Evolutionary conservation across 2,329 filamentous ascomycete species (phyloP), one percentile per base, ranked within the genome.

Genomic region (Keithomyces neogunnii): DNA sequence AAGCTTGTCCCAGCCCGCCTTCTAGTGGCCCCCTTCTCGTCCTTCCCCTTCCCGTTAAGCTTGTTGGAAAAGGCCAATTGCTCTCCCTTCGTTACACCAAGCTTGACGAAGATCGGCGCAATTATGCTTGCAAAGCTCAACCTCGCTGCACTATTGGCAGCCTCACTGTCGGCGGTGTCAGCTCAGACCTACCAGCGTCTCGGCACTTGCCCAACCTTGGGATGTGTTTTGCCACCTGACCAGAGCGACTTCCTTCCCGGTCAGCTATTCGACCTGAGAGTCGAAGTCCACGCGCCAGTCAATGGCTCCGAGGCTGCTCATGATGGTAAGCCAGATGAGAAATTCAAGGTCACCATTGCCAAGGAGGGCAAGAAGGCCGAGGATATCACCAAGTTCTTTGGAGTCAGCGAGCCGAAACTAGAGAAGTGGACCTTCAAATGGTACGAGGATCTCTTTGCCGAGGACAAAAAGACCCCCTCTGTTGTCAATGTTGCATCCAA

Each of bases 371-470:
- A 68, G 48, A 63, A 70, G 53, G 64, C 78, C 30, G 69, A 80
- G 63, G 70, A 75, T 51, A 81, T 83, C 40, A 73, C 82, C 13
- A 71, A 81, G 40, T 90, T 81, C 70, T 92, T 93, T 71, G 73
- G 75, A n/a, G 62, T 86, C 36, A 61, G 77, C 2, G 87, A 92
- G 65, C 85, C 88, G 26, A 69, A 81, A 64, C 70, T 93, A 13
- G 89, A 95, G 74, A 84, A 75, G 56, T 95, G 89, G 89, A 79
- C 83, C 57, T 93, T 93, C 64, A 77, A 76, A n/a, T 93, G 86
- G 86, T 92, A 80, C 62, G 89, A 92, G 72, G 86, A 95, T 61
- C 78, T 89, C 30, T 95, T 89, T 63, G 88, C 88, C 31, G 72
- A 83, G 62, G 88, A 91, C 60, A 82, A 81, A 3, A 70, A 80